These are phyloP conservation scores for Didymella exigua DNA, from an alignment of 2,329 filamentous ascomycete genomes.

Conservation along the genomic window DNA sequence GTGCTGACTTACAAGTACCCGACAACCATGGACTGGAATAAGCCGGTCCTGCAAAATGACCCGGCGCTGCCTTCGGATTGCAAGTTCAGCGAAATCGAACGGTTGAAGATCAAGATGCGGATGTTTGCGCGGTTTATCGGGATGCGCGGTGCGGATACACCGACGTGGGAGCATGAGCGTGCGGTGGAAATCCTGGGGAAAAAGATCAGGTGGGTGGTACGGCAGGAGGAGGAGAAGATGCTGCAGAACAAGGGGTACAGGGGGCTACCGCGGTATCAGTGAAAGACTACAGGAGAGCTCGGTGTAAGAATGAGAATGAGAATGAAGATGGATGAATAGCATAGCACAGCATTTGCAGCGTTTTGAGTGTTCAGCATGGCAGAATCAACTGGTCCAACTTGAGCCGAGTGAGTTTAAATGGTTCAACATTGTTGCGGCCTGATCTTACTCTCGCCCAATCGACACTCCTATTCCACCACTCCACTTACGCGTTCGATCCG, in stretches of 20 bases:
- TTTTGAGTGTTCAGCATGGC: neutral
- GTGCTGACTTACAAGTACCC: constrained; percentile 62
- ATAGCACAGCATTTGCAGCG: neutral
- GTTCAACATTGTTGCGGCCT: too few species aligned
- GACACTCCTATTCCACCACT: too few species aligned
- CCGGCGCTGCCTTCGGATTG: constrained; percentile 24
- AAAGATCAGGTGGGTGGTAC: constrained; percentile 33
- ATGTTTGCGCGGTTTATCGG: constrained; percentile 78
- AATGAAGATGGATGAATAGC: neutral
- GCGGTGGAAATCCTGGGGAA: constrained; percentile 44
- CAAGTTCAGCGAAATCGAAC: constrained; percentile 45
- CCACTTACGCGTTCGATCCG: too few species aligned
- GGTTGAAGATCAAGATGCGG: constrained; percentile 64
- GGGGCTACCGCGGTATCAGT: constrained; percentile 19
- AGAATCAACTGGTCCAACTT: neutral
- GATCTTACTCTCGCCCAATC: too few species aligned
- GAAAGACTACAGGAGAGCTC: neutral
- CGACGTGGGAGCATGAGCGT: constrained; percentile 53
- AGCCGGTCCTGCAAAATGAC: constrained; percentile 45
- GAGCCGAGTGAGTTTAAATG: neutral
- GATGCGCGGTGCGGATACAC: constrained; percentile 66
- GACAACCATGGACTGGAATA: constrained; percentile 68
- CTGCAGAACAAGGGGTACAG: constrained; percentile 19
- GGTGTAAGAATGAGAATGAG: neutral
- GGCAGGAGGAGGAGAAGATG: constrained; percentile 23